Conservation (phyloP, 129 eudicot species). For the Artemisia annua region DNA sequence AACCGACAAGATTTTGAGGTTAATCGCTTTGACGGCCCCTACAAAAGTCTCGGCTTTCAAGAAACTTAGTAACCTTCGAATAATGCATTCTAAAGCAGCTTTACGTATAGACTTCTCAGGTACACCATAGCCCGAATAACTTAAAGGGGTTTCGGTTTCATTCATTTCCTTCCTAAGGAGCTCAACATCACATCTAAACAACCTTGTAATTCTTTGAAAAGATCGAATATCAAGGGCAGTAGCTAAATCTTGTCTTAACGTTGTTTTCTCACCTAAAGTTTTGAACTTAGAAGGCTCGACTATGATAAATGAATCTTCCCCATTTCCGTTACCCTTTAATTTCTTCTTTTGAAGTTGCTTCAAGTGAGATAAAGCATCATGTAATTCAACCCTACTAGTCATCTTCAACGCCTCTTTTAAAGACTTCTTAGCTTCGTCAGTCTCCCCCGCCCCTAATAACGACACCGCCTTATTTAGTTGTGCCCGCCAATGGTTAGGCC, state of each 20-base stretch:
- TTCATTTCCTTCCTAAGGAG: slow-evolving; percentile 79
- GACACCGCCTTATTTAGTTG: slow-evolving; percentile 95
- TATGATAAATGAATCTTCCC: slow-evolving; percentile 59
- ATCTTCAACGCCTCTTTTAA: slow-evolving; percentile 92
- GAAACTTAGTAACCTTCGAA: slow-evolving; percentile 67
- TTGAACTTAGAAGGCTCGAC: slow-evolving; percentile 74
- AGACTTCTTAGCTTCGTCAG: slow-evolving; percentile 92
- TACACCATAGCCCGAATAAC: slow-evolving; percentile 80
- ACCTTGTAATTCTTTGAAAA: slow-evolving; percentile 79
- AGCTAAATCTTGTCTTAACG: slow-evolving; percentile 62
- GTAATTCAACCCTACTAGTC: slow-evolving; percentile 95
- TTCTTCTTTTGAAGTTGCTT: slow-evolving; percentile 91
- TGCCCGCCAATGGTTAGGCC: slow-evolving; percentile 96
- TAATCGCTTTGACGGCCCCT: slow-evolving; percentile 82
- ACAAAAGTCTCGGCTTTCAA: slow-evolving; percentile 92
- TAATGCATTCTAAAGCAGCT: slow-evolving; percentile 75
- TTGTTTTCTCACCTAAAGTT: slow-evolving; percentile 72
- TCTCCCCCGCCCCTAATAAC: slow-evolving; percentile 91
- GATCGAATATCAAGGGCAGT: slow-evolving; percentile 76
- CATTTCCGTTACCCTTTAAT: slow-evolving; percentile 72
- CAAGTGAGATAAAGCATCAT: slow-evolving; percentile 88
- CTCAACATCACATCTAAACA: slow-evolving; percentile 84
- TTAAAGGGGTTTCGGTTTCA: slow-evolving; percentile 66
- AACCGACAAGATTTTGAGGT: slow-evolving; percentile 75
- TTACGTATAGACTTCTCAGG: slow-evolving; percentile 92